Conservation (phyloP, 164 flowering plant species). For the Euptelea pleiosperma region DNA sequence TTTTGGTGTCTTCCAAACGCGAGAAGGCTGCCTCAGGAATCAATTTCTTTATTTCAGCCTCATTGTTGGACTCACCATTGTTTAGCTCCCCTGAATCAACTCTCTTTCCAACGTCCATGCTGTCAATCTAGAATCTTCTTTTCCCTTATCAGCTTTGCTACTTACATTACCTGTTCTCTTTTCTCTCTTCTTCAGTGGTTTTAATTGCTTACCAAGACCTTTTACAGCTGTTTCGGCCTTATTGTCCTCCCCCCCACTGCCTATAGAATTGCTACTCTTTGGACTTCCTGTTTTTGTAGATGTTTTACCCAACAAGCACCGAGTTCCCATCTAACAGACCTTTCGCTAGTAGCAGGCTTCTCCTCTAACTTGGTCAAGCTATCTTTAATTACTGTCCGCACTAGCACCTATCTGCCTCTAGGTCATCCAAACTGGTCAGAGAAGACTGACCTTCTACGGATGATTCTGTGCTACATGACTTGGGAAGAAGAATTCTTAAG, state of each 20-base stretch:
- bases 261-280: slow-evolving; percentile 28
- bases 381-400: slow-evolving; percentile 45
- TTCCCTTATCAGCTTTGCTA: slow-evolving; percentile 24
- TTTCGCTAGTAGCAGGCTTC: slow-evolving; percentile 21
- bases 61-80: slow-evolving; percentile 27
- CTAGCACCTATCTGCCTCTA: slow-evolving; percentile 38
- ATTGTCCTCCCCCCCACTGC: slow-evolving; percentile 16
- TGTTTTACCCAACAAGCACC: slow-evolving; percentile 90
- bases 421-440: slow-evolving; percentile 29
- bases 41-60: slow-evolving; percentile 39
- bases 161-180: slow-evolving; percentile 27
- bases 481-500: slow-evolving; percentile 67
- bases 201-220: slow-evolving; percentile 87
- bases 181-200: slow-evolving; percentile 69
- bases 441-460: slow-evolving; percentile 29
- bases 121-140: slow-evolving; percentile 19
- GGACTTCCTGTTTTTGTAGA: slow-evolving; percentile 68
- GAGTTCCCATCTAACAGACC: slow-evolving; percentile 83
- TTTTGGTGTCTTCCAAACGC: slow-evolving; percentile 70
- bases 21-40: slow-evolving; percentile 64
- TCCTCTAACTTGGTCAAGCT: slow-evolving; percentile 53
- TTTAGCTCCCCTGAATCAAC: slow-evolving; percentile 20
- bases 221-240: slow-evolving; percentile 50
- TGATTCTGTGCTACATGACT: slow-evolving; percentile 28
- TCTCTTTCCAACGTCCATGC: slow-evolving; percentile 12